These are phyloP conservation scores for Aleurites moluccanus DNA, from an alignment of 441 rosid genomes.

Conservation along the genomic window DNA sequence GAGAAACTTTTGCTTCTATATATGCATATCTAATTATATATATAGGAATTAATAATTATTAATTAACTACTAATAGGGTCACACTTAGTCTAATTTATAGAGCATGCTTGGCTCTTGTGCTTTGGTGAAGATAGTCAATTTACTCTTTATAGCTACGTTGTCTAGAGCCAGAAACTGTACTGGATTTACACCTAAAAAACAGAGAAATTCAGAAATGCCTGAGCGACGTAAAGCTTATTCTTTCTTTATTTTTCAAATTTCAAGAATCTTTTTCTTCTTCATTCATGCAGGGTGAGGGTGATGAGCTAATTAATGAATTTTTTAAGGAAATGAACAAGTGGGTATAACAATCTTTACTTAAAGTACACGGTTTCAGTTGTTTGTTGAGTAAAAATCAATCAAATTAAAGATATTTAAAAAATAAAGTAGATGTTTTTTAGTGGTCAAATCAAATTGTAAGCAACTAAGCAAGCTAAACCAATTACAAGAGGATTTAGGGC, in stretches of 20 bases:
- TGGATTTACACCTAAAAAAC: conserved; percentile 20
- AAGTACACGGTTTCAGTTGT: conserved; percentile 17
- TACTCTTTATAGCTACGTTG: conserved; percentile 23
- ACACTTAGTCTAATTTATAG: conserved; percentile 8
- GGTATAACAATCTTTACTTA: conserved; percentile 23
- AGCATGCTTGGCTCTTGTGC: conserved; percentile 37
- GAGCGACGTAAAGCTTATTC: conserved; percentile 15
- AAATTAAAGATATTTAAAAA: not conserved
- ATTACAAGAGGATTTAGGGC: not conserved
- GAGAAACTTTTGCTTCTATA: conserved; percentile 26
- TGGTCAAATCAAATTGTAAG: conserved; percentile 32
- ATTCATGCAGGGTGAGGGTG: not conserved
- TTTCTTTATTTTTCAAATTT: not conserved
- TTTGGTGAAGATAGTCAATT: conserved; percentile 26
- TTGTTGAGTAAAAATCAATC: too few relatives aligned
- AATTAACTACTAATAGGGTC: conserved; percentile 17
- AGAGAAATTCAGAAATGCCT: conserved; percentile 16
- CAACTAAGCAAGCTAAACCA: not conserved
- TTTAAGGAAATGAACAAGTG: conserved; percentile 1
- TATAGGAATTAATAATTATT: too few relatives aligned
- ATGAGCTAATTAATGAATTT: not conserved
- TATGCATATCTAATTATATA: too few relatives aligned
- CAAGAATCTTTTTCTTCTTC: not conserved
- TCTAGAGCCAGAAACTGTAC: conserved; percentile 15
- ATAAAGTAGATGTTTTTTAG: conserved; percentile 20